Conservation (phyloP, 345 rosid genomes). For the Streptanthus diversifolius region DNA sequence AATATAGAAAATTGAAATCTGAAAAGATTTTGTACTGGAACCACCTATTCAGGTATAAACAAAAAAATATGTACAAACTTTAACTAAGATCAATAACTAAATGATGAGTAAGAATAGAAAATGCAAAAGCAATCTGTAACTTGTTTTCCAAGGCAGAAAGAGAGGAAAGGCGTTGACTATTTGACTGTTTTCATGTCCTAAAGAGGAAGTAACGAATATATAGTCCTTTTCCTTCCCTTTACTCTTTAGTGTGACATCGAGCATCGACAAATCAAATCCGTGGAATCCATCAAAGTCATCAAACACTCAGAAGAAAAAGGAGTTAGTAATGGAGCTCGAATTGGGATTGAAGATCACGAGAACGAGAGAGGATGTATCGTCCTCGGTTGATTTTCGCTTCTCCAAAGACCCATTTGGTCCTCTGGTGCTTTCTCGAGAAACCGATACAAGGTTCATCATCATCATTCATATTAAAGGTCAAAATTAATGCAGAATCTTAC, state of each 20-base stretch:
- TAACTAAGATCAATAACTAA: neutral
- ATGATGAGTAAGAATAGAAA: neutral
- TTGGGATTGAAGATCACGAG: constrained; percentile 68
- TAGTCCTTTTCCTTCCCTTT: constrained; percentile 32
- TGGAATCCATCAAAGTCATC: neutral
- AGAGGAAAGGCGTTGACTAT: constrained; percentile 21
- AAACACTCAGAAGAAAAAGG: neutral
- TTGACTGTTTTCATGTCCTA: constrained; percentile 15
- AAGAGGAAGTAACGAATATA: constrained; percentile 58
- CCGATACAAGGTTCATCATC: constrained; percentile 61
- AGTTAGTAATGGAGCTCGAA: constrained; percentile 67
- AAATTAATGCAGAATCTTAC: neutral
- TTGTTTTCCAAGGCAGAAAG: constrained; percentile 16
- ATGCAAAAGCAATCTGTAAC: constrained; percentile 16
- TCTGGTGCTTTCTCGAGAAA: constrained; percentile 65
- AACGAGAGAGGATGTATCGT: constrained; percentile 56
- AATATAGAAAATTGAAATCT: neutral
- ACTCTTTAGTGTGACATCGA: constrained; percentile 22
- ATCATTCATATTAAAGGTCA: constrained; percentile 69
- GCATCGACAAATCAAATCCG: neutral
- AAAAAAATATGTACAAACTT: neutral
- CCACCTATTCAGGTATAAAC: neutral
- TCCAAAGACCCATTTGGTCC: constrained; percentile 53
- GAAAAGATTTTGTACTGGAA: neutral
- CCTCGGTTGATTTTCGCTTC: constrained; percentile 46